These are phyloP conservation scores for Mycena capillaripes DNA, from an alignment of 768 basidiomycete species.

Conservation along the genomic window DNA sequence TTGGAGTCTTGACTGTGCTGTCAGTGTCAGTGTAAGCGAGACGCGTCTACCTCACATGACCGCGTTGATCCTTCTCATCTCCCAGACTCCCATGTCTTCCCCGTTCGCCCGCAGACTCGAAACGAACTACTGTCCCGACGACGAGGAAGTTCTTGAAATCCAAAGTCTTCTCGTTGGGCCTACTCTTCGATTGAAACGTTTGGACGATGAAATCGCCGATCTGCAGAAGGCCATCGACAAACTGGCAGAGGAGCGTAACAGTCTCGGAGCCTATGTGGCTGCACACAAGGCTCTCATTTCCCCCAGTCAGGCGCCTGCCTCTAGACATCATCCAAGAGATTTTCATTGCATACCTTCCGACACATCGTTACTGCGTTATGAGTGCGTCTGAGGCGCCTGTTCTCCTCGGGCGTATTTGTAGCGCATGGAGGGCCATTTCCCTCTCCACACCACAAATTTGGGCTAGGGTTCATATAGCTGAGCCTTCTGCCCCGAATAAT, in stretches of 20 bases:
- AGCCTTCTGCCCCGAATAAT: background rate
- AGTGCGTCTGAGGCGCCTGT: slow-evolving; percentile 12
- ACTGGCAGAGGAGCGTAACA: background rate
- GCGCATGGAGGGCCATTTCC: slow-evolving; percentile 8
- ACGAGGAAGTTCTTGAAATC: no score
- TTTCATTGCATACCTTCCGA: slow-evolving; percentile 22
- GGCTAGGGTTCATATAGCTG: background rate
- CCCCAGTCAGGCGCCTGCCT: background rate
- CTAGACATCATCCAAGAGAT: slow-evolving; percentile 16
- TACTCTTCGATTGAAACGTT: no score
- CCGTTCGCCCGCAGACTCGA: no score
- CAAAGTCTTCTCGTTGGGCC: no score
- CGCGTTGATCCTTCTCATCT: no score
- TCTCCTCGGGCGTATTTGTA: slow-evolving; percentile 18
- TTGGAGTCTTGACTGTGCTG: no score
- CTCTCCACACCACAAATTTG: slow-evolving; percentile 1
- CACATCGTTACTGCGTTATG: slow-evolving; percentile 1
- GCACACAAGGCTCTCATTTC: background rate
- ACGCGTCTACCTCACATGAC: no score
- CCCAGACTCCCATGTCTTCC: no score
- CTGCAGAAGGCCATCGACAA: no score
- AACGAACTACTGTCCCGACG: no score
- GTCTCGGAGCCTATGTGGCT: background rate
- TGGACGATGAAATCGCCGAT: no score
- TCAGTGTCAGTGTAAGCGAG: no score